Base-by-base conservation (phyloP, 2,329 filamentous ascomycete species). In the Arthrobotrys sinensis region DNA sequence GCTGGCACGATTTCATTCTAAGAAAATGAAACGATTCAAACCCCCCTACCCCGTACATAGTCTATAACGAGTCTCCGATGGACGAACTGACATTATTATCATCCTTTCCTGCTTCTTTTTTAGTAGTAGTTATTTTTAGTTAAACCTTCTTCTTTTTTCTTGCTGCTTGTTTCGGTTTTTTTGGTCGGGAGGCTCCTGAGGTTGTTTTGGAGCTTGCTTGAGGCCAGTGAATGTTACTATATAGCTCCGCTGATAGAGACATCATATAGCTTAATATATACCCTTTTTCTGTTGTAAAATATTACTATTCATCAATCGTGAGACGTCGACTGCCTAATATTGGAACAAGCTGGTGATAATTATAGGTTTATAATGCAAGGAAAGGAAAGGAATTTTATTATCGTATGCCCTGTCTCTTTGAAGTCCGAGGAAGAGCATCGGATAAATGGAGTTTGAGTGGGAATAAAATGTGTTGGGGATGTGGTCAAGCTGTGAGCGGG, bases 391-490 rank as follows among this genome's bases (percentile, higher is more conserved):
- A 16, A 48, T n/a, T 8, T 48, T 8, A 16, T 60, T 8, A 10
- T 38, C 12, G 36, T 38, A 38, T 14, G 12, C 12, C 36, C 36
- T 38, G 36, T 38, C 36, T 1, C 12, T 8, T 14, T 38, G 12
- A 28, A 12, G 48, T 3, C 14, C 28, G 48, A 14, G 24, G 21
- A 32, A 52, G 19, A 24, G 21, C 38, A 46, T 63, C n/a, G 34
- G 53, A 40, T 57, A 24, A 38, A 57, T 57, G 12, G 21, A 55
- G 24, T 11, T 19, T 53, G 24, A 21, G 14, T 14, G 8, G 14
- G n/a, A 16, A 14, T 16, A 32, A 67, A 55, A 67, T 67, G 64
- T 55, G 64, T 67, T 67, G 64, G 19, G 34, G 7, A 34, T 67
- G 64, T 53, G n/a, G 64, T 53, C 12, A 24, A n/a, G 10, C 11